A percentile compares a stretch with the other conserved stretches of the same genome.
Conservation (phyloP, 345 rosid genomes). For the Trapa incisa region DNA sequence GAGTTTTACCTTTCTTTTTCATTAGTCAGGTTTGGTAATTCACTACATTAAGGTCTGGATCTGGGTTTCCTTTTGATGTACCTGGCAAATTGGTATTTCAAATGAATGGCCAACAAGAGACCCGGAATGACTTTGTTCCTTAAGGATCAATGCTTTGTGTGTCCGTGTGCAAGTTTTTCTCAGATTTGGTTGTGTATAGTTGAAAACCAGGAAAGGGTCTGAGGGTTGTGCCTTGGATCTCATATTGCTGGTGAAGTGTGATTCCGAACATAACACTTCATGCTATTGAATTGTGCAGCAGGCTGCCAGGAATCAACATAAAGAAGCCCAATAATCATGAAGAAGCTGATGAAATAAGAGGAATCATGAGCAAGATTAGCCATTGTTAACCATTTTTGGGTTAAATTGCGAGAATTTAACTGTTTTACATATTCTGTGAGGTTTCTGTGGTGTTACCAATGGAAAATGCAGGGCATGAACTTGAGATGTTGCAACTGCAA, state of each 20-base stretch:
- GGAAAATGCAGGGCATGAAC: slow-evolving; percentile 20
- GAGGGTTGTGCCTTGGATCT: not conserved
- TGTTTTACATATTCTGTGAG: slow-evolving; percentile 15
- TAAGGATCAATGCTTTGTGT: too few species aligned
- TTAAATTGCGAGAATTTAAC: not conserved
- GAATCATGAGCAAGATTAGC: not conserved
- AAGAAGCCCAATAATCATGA: not conserved
- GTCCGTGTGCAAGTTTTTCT: too few species aligned
- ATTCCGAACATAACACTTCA: not conserved
- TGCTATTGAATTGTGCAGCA: not conserved
- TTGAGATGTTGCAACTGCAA: slow-evolving; percentile 22
- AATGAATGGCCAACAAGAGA: not conserved
- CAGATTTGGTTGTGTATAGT: slow-evolving; percentile 15
- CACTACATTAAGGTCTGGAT: not conserved
- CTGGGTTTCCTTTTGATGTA: not conserved
- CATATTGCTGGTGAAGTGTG: not conserved
- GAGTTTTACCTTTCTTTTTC: not conserved
- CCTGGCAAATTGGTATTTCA: not conserved
- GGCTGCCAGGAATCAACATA: too few species aligned
- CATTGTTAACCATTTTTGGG: not conserved
- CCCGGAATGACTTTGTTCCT: not conserved
- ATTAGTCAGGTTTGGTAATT: not conserved
- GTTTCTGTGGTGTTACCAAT: slow-evolving; percentile 17
- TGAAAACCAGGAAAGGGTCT: slow-evolving; percentile 24
- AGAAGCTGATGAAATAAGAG: not conserved